These are phyloP conservation scores for Didymosphaeria variabile DNA, from an alignment of 2,329 filamentous ascomycete genomes.

Conservation along the genomic window DNA sequence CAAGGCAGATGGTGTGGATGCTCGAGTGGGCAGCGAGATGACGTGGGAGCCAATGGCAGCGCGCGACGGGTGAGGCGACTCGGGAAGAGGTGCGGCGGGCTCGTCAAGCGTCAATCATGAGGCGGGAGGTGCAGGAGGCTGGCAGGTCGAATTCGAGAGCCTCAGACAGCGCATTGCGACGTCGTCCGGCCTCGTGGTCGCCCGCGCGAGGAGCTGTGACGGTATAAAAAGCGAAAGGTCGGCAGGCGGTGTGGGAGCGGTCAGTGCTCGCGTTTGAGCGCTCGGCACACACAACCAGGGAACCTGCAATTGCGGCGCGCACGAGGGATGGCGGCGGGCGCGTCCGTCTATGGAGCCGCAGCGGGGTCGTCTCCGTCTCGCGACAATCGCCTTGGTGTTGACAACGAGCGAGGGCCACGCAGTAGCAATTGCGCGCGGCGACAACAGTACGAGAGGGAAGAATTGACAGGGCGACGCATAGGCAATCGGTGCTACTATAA, in stretches of 20 bases:
- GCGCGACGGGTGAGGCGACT: constrained; percentile 40
- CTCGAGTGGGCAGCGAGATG: constrained; percentile 29
- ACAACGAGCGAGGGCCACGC: constrained; percentile 30
- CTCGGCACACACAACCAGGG: constrained; percentile 29
- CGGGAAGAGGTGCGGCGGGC: constrained; percentile 40
- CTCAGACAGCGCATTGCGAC: constrained; percentile 51
- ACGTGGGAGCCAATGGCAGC: constrained; percentile 44
- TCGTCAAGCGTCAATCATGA: constrained; percentile 48
- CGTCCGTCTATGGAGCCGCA: constrained; percentile 13
- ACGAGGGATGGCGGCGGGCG: constrained; percentile 24
- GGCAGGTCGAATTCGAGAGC: constrained; percentile 40
- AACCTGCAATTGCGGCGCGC: constrained; percentile 22
- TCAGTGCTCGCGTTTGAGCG: constrained; percentile 45
- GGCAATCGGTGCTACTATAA: constrained; percentile 44
- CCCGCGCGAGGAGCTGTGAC: constrained; percentile 42
- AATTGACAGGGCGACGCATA: constrained; percentile 40
- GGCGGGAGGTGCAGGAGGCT: constrained; percentile 41
- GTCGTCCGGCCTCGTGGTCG: constrained; percentile 40
- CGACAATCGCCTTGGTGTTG: constrained; percentile 27
- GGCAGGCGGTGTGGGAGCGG: constrained; percentile 50
- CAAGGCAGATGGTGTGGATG: constrained; percentile 40
- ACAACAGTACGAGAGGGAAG: constrained; percentile 21
- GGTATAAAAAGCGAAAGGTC: constrained; percentile 46
- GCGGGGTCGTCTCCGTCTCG: constrained; percentile 26
- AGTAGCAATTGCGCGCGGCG: constrained; percentile 32